Percentiles rank a stretch among this genome's conserved stretches.
These are phyloP conservation scores for Conoideocrella luteorostrata DNA, from an alignment of 2,329 filamentous ascomycete genomes.

Conservation along the genomic window DNA sequence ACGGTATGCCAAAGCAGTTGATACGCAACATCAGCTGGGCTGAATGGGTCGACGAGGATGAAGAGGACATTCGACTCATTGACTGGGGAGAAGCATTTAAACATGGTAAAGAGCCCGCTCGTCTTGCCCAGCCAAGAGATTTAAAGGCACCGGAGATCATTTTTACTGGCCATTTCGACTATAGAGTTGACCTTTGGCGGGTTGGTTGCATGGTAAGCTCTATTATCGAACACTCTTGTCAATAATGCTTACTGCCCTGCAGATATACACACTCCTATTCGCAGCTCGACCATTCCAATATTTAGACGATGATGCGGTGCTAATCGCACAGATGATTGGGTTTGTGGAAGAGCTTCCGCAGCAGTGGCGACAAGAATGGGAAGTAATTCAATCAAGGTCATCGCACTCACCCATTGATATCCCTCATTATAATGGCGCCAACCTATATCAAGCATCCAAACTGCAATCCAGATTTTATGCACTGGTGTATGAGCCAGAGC, in stretches of 20 bases:
- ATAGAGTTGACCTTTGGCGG: slow-evolving; percentile 6
- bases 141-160: slow-evolving; percentile 4
- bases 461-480: slow-evolving; percentile 1
- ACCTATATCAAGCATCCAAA: too few relatives aligned
- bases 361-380: too few relatives aligned
- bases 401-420: too few relatives aligned
- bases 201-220: slow-evolving; percentile 4
- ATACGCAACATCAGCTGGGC: neutral
- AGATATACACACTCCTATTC: too few relatives aligned
- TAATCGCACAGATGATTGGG: too few relatives aligned
- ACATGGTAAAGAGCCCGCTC: neutral
- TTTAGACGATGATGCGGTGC: too few relatives aligned
- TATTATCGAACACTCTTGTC: neutral
- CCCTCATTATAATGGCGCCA: too few relatives aligned
- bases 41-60: neutral
- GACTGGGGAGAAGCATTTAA: slow-evolving; percentile 4
- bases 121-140: neutral
- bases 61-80: slow-evolving; percentile 2
- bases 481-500: slow-evolving; percentile 2
- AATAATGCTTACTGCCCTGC: neutral
- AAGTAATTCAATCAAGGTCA: too few relatives aligned
- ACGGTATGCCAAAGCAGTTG: neutral
- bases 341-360: too few relatives aligned
- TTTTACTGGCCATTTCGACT: neutral
- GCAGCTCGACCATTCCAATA: too few relatives aligned